A percentile compares a stretch with the other conserved stretches of the same genome.
phyloP scores from a whole-genome alignment of 2,329 filamentous ascomycete species.

The Pseudocercospora musae region DNA sequence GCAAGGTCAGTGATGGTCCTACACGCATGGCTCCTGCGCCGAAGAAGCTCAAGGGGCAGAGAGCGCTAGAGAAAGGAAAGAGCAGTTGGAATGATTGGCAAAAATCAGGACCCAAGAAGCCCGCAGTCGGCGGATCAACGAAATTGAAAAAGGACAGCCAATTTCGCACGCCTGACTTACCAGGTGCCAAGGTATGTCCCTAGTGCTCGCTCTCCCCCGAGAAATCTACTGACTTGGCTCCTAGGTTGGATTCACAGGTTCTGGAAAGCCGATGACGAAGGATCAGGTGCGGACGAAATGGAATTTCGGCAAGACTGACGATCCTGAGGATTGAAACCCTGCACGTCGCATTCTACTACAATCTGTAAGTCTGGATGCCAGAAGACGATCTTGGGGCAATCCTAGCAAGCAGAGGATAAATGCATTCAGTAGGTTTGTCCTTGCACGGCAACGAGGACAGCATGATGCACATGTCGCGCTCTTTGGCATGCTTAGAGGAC shows the following conservation, averaged over 20 bases:
- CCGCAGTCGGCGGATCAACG: slow-evolving; percentile 19
- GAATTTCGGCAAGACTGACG: slow-evolving; percentile 24
- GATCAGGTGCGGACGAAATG: slow-evolving; percentile 49
- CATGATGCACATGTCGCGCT: background rate
- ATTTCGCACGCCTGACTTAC: slow-evolving; percentile 69
- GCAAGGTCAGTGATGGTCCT: slow-evolving; percentile 59
- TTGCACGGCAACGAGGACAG: background rate
- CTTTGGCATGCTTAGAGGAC: background rate
- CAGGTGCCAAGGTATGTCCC: slow-evolving; percentile 71
- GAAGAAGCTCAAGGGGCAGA: slow-evolving; percentile 84
- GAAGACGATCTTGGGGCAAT: background rate
- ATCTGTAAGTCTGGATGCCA: background rate
- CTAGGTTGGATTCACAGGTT: slow-evolving; percentile 93
- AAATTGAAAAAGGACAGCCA: slow-evolving; percentile 31
- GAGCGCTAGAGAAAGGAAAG: slow-evolving; percentile 86
- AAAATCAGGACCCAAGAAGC: slow-evolving; percentile 56
- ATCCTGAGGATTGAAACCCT: slow-evolving; percentile 19
- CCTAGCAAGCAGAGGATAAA: background rate
- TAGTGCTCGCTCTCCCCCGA: background rate
- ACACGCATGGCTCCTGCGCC: slow-evolving; percentile 47
- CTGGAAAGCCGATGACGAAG: slow-evolving; percentile 92
- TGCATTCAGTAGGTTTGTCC: background rate
- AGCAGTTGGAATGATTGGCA: slow-evolving; percentile 94
- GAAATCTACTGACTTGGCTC: background rate
- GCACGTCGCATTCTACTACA: background rate